Evolutionary conservation across 192 early-diverging fungal genomes (phyloP).

Genomic region (Rhizoclosmatium globosum): DNA sequence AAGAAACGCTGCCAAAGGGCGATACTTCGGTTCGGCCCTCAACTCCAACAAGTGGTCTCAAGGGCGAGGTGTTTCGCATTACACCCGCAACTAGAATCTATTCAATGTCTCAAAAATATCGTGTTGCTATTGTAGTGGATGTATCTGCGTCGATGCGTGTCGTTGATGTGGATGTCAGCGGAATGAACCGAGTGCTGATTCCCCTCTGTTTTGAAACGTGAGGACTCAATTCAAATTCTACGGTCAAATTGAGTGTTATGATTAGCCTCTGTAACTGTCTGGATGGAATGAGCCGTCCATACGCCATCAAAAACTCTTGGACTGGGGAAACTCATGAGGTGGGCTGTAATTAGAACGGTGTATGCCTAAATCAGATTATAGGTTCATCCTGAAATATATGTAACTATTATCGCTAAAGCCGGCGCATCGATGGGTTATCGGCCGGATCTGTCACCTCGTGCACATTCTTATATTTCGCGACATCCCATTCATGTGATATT

Average conservation of each 20-base stretch:
- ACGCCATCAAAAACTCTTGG: conserved; percentile 43
- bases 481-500: conserved; percentile 52
- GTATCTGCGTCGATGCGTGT: conserved; percentile 70
- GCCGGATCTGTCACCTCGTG: conserved; percentile 34
- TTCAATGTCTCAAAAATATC: conserved; percentile 62
- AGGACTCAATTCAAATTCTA: not conserved
- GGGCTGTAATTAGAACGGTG: not conserved
- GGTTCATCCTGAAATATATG: conserved; percentile 51
- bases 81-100: conserved; percentile 75
- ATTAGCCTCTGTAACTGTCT: conserved; percentile 56
- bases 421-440: conserved; percentile 48
- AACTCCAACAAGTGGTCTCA: not conserved
- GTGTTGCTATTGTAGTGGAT: conserved; percentile 76
- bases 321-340: conserved; percentile 25
- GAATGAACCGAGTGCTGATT: conserved; percentile 45
- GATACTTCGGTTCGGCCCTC: not conserved
- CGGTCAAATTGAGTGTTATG: not conserved
- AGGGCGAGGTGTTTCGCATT: conserved; percentile 45
- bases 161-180: conserved; percentile 46
- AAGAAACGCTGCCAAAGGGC: not conserved
- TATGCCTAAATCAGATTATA: conserved; percentile 18
- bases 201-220: conserved; percentile 59
- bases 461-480: conserved; percentile 36
- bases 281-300: conserved; percentile 57
- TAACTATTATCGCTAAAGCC: conserved; percentile 57